These are phyloP conservation scores for Stachybotrys elegans DNA, from an alignment of 2,329 filamentous ascomycete species.

Conservation along the genomic window DNA sequence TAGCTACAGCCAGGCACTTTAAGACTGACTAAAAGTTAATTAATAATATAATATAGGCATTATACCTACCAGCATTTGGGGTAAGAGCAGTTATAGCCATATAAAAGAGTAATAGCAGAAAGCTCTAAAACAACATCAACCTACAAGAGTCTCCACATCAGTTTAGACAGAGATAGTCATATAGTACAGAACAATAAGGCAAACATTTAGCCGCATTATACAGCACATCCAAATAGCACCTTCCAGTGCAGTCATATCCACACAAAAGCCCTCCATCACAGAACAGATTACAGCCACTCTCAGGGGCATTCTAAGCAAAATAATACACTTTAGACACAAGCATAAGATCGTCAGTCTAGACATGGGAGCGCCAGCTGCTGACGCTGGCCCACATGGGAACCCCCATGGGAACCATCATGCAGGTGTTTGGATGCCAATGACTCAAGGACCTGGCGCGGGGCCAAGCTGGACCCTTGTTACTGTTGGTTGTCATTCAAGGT, in stretches of 20 bases:
- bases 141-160: constrained; percentile 39
- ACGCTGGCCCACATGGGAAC: constrained; percentile 62
- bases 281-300: constrained; percentile 53
- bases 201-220: constrained; percentile 42
- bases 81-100: constrained; percentile 32
- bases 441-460: constrained; percentile 65
- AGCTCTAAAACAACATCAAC: constrained; percentile 20
- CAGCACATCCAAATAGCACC: constrained; percentile 42
- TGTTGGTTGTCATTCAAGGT: constrained; percentile 68
- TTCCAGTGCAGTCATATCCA: constrained; percentile 40
- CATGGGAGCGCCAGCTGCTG: constrained; percentile 49
- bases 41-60: constrained; percentile 39
- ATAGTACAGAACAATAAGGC: constrained; percentile 38
- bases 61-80: constrained; percentile 37
- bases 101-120: constrained; percentile 28
- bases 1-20: constrained; percentile 53
- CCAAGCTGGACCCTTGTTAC: too few species aligned
- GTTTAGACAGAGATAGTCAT: constrained; percentile 37
- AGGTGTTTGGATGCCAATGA: constrained; percentile 61
- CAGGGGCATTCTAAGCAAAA: constrained; percentile 51
- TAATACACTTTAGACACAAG: constrained; percentile 48
- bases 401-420: too few species aligned
- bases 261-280: constrained; percentile 46
- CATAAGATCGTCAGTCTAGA: constrained; percentile 49
- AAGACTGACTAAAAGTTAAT: constrained; percentile 39